A percentile compares a stretch with the other conserved stretches of the same genome.
phyloP scores from a whole-genome alignment of 148 eudicot genomes.

The Gaultheria prostrata region DNA sequence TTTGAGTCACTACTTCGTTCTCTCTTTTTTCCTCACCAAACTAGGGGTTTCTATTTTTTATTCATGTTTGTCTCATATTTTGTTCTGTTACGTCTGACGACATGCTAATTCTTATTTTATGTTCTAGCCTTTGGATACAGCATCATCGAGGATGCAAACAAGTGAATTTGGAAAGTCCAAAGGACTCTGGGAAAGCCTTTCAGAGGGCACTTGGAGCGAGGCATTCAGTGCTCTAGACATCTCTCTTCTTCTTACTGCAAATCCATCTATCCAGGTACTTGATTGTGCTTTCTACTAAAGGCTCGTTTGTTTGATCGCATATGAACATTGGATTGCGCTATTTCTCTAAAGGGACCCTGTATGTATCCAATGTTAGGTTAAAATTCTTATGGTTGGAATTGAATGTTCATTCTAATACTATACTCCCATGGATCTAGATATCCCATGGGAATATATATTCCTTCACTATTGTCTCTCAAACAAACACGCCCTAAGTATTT shows the following conservation, averaged over 20 bases:
- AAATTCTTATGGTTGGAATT: not conserved
- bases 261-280: constrained; percentile 94
- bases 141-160: constrained; percentile 93
- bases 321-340: not conserved
- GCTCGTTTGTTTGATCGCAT: not conserved
- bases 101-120: constrained; percentile 16
- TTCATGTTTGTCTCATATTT: not conserved
- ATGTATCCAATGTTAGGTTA: not conserved
- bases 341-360: not conserved
- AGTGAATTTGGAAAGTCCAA: constrained; percentile 89
- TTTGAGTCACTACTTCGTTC: not conserved
- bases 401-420: not conserved
- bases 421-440: not conserved
- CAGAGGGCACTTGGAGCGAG: constrained; percentile 75
- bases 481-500: not conserved
- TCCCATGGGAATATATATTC: not conserved
- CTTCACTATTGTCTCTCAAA: not conserved
- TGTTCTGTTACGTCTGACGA: constrained; percentile 3
- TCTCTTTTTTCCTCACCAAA: not conserved
- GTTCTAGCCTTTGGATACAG: constrained; percentile 91
- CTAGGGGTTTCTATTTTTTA: not conserved
- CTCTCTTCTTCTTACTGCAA: constrained; percentile 81
- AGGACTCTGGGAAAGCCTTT: constrained; percentile 79
- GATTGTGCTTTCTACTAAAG: not conserved
- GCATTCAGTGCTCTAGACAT: constrained; percentile 93